Percentiles rank a stretch among this genome's conserved stretches.
These are phyloP conservation scores for Pseudonectria foliicola DNA, from an alignment of 2,329 filamentous ascomycete genomes.

Conservation along the genomic window DNA sequence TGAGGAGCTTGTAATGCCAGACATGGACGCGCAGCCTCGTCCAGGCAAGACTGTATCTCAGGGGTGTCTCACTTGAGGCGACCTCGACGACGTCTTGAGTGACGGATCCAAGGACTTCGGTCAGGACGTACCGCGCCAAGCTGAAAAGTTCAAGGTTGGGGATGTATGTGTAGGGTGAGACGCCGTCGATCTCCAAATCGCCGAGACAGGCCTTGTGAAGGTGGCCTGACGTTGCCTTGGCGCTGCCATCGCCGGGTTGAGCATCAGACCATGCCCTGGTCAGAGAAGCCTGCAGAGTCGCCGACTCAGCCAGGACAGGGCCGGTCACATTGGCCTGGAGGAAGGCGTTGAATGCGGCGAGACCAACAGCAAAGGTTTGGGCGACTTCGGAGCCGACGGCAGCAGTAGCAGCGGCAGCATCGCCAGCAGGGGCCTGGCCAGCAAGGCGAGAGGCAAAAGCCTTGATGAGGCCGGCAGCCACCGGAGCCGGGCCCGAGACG, in stretches of 20 bases:
- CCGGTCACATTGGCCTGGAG: constrained; percentile 84
- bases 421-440: not conserved
- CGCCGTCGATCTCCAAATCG: constrained; percentile 72
- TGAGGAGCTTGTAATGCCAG: constrained; percentile 56
- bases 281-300: constrained; percentile 30
- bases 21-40: constrained; percentile 65
- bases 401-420: constrained; percentile 1
- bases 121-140: constrained; percentile 53
- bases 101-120: constrained; percentile 16
- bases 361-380: constrained; percentile 21
- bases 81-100: constrained; percentile 19
- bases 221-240: constrained; percentile 23
- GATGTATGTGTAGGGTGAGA: constrained; percentile 77
- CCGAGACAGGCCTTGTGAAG: constrained; percentile 55
- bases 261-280: constrained; percentile 30
- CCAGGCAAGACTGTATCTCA: constrained; percentile 48
- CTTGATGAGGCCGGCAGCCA: too few relatives aligned
- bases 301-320: constrained; percentile 52
- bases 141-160: constrained; percentile 79
- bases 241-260: constrained; percentile 4
- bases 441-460: not conserved
- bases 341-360: constrained; percentile 60
- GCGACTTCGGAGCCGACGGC: constrained; percentile 2
- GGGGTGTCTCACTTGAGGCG: constrained; percentile 25
- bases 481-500: too few relatives aligned